Conservation (phyloP, 352 stramenopile species). For the Phytopythium delawarense region DNA sequence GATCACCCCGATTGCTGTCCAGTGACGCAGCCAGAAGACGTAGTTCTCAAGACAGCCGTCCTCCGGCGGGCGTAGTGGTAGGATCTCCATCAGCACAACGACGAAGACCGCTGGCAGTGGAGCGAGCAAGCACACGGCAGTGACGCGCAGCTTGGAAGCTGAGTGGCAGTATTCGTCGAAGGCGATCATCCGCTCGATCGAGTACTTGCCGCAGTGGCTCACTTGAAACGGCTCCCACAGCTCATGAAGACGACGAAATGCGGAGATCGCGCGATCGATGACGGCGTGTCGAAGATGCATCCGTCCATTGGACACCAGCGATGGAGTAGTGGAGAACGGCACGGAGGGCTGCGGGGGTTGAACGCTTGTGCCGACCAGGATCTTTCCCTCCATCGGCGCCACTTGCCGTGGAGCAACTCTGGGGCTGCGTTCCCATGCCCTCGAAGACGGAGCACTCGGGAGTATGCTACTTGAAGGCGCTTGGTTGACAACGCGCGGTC, state of each 20-base stretch:
- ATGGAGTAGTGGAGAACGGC: not conserved
- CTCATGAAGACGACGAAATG: not conserved
- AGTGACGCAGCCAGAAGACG: conserved; percentile 26
- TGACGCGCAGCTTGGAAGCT: conserved; percentile 8
- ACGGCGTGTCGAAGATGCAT: not conserved
- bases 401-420: not conserved
- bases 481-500: not conserved
- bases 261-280: not conserved
- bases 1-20: conserved; percentile 7
- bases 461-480: not conserved
- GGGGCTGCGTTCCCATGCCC: not conserved
- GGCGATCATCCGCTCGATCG: conserved; percentile 23
- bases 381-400: not conserved
- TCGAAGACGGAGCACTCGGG: not conserved
- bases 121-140: conserved; percentile 11
- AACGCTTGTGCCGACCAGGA: not conserved
- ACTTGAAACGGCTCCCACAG: conserved; percentile 24
- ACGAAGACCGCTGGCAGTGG: conserved; percentile 15
- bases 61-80: conserved; percentile 9
- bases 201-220: conserved; percentile 30
- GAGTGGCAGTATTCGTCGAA: conserved; percentile 23
- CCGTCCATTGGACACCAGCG: not conserved
- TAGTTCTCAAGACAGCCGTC: conserved; percentile 20
- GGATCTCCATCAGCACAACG: conserved; percentile 11
- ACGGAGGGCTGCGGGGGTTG: not conserved